A percentile compares a stretch with the other conserved stretches of the same genome.
These are phyloP conservation scores for Acacia pycnantha DNA, from an alignment of 331 rosid genomes.

Conservation along the genomic window DNA sequence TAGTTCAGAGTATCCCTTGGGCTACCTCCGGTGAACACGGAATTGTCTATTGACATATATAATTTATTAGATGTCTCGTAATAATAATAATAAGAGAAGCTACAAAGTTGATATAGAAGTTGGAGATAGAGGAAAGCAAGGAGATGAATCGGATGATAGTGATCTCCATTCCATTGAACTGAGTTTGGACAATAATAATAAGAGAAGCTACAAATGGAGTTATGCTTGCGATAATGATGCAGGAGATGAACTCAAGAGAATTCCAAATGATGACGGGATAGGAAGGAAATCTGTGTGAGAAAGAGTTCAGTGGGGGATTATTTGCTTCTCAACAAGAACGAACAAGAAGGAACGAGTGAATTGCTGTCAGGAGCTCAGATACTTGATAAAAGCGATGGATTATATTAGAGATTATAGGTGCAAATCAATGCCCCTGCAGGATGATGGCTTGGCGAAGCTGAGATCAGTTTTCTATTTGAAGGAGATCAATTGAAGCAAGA, in stretches of 20 bases:
- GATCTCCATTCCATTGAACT: conserved; percentile 6
- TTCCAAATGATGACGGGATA: neutral
- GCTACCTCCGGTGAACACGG: neutral
- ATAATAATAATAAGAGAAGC: neutral
- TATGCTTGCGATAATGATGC: neutral
- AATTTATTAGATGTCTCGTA: no score
- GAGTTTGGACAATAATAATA: neutral
- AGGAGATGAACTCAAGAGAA: neutral
- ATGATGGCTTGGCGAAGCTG: neutral
- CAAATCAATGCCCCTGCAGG: neutral
- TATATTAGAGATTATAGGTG: neutral
- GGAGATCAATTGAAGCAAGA: conserved; percentile 1
- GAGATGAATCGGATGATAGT: neutral
- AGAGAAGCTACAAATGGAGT: conserved; percentile 12
- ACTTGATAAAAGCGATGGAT: neutral
- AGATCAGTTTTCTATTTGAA: neutral
- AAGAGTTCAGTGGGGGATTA: neutral
- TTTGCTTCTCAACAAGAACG: neutral
- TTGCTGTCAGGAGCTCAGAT: neutral
- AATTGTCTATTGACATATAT: neutral
- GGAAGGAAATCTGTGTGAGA: neutral
- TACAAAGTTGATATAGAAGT: neutral
- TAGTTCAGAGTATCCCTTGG: no score
- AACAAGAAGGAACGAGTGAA: neutral
- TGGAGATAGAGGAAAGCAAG: neutral